Percentiles rank a stretch among this genome's conserved stretches.
These are phyloP conservation scores for Platanus orientalis DNA, from an alignment of 164 flowering plant species.

Conservation along the genomic window DNA sequence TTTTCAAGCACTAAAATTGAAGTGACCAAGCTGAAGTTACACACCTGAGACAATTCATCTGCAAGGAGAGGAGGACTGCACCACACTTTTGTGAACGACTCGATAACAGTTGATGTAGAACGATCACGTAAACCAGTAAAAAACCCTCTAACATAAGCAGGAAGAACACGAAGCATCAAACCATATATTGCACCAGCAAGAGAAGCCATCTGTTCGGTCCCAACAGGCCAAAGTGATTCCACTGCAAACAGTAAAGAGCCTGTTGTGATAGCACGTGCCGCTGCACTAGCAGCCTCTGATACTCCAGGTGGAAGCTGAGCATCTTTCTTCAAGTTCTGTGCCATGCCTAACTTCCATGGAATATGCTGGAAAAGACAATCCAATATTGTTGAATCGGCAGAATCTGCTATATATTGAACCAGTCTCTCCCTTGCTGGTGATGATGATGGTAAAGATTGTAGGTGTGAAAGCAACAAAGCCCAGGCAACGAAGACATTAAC, in stretches of 20 bases:
- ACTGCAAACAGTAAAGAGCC: constrained; percentile 58
- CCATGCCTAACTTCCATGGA: constrained; percentile 49
- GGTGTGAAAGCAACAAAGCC: constrained; percentile 75
- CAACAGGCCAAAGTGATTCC: constrained; percentile 79
- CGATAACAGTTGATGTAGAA: constrained; percentile 57
- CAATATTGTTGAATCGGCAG: constrained; percentile 51
- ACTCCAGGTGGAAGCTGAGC: constrained; percentile 45
- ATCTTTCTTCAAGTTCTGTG: constrained; percentile 52
- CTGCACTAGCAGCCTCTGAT: constrained; percentile 62
- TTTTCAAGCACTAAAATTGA: neutral
- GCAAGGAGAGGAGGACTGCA: constrained; percentile 82
- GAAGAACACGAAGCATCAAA: constrained; percentile 80
- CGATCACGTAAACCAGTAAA: constrained; percentile 79
- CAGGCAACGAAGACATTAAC: constrained; percentile 71
- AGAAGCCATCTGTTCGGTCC: constrained; percentile 53
- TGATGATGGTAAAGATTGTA: constrained; percentile 62
- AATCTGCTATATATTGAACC: constrained; percentile 68
- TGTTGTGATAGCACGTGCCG: constrained; percentile 57
- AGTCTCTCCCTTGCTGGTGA: constrained; percentile 64
- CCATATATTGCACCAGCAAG: constrained; percentile 90
- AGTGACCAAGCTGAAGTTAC: constrained; percentile 6
- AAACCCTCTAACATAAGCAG: constrained; percentile 94
- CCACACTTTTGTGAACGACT: constrained; percentile 74
- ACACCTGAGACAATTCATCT: constrained; percentile 88
- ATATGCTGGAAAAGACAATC: constrained; percentile 87